These are phyloP conservation scores for Aureobasidium uvarum DNA, from an alignment of 2,329 filamentous ascomycete species.

Conservation along the genomic window DNA sequence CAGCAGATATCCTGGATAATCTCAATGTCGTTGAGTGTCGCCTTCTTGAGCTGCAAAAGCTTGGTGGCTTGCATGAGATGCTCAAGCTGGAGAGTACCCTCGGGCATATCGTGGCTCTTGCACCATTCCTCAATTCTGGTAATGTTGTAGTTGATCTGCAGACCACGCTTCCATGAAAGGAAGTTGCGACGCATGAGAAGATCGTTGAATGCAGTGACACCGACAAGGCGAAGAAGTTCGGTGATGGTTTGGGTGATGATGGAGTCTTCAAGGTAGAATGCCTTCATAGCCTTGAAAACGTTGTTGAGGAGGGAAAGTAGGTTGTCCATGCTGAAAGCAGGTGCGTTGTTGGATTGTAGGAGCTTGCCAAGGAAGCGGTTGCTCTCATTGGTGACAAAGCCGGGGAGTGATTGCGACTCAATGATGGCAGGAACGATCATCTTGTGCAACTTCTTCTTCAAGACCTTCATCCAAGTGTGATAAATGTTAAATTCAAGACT, in stretches of 20 bases:
- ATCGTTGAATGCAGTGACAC: slow-evolving; percentile 98
- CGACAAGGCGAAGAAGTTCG: slow-evolving; percentile 86
- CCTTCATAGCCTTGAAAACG: slow-evolving; percentile 98
- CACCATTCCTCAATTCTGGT: slow-evolving; percentile 99
- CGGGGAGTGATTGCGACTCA: slow-evolving; percentile 94
- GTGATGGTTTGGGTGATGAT: slow-evolving; percentile 96
- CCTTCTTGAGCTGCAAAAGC: slow-evolving; percentile 97
- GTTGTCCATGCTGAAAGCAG: slow-evolving; percentile 99
- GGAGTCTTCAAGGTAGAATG: slow-evolving; percentile 92
- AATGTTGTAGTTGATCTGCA: slow-evolving; percentile 99
- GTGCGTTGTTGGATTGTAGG: slow-evolving; percentile 80
- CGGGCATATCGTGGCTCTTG: slow-evolving; percentile 99
- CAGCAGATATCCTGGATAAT: slow-evolving; percentile 99
- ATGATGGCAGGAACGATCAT: slow-evolving; percentile 99
- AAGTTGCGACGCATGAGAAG: slow-evolving; percentile 97
- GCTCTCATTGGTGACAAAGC: slow-evolving; percentile 98
- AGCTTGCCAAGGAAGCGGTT: slow-evolving; percentile 98
- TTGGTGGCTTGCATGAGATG: slow-evolving; percentile 99
- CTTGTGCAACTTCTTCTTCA: slow-evolving; percentile 99
- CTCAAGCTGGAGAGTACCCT: slow-evolving; percentile 94
- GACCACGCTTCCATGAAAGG: slow-evolving; percentile 96
- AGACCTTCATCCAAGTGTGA: slow-evolving; percentile 99
- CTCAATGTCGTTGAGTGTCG: slow-evolving; percentile 97
- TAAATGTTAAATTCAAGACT: slow-evolving; percentile 99
- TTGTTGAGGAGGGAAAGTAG: slow-evolving; percentile 92